Base-by-base conservation (phyloP, 306 rosid genomes). In the Pyrus bretschneideri region DNA sequence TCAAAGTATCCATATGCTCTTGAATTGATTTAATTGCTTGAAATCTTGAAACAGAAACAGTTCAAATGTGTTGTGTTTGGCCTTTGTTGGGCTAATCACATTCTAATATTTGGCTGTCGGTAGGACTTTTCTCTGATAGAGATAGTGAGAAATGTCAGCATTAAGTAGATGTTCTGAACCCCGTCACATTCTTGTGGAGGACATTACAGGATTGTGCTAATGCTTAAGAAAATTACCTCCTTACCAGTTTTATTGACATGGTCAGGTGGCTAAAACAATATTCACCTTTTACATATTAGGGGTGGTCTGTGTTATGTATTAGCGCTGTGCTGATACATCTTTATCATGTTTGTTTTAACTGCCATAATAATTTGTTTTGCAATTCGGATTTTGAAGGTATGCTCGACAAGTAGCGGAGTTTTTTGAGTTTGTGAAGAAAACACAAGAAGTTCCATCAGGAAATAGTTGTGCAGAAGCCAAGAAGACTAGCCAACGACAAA, bases 391-490 rank as follows among this genome's bases (percentile, higher is more conserved):
- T 54, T 81, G 88, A 87, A 94, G 98, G 89, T 92, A 92, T 85
- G 98, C 99, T 3, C 93, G 91, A 44, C 99, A 95, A 84, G 97
- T 95, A 67, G 97, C 97, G 0, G 89, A 90, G 84, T 95, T 95
- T 79, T 95, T 95, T 77, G 97, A 91, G 81, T 95, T 85, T 79
- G 99, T 95, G 62, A 95, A 95, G 92, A 90, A 90, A 64, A 89
- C 83, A 87, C 86, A 88, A 18, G 91, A 81, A 73, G 85, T 71
- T 76, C 58, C 88, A 51, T 72, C 86, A 3, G 52, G 74, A n/a
- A 87, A 88, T 70, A 88, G 75, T 57, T 70, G 73, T n/a, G 82
- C 77, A 84, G 87, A 69, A 80, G 82, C 68, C 33, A 79, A 72
- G 45, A 89, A 76, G 49, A 81, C 69, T 72, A 51, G 73, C 81